phyloP scores from a whole-genome alignment of 805 yeast genomes.

The Ascoidea tarda region DNA sequence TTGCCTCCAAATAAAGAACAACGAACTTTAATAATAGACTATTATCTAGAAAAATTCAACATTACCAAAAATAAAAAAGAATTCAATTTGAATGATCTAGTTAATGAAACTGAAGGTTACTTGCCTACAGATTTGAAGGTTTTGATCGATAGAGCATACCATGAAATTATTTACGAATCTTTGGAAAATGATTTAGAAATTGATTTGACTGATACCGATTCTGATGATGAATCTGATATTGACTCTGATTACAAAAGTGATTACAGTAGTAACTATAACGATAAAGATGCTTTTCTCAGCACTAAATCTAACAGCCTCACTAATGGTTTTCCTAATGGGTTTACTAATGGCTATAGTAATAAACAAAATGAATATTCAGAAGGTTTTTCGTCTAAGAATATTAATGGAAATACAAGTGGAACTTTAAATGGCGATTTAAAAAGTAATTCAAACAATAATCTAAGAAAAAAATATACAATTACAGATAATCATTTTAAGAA shows the following conservation, averaged over 20 bases:
- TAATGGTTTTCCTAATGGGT: not conserved
- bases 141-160: constrained; percentile 55
- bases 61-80: constrained; percentile 22
- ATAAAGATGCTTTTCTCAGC: not conserved
- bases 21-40: constrained; percentile 32
- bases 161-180: constrained; percentile 22
- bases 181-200: constrained; percentile 9
- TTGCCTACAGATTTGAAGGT: constrained; percentile 70
- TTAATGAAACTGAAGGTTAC: constrained; percentile 77
- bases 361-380: no score
- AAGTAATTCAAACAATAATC: not conserved
- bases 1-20: constrained; percentile 56
- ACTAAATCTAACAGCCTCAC: not conserved
- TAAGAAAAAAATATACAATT: constrained; percentile 4
- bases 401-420: not conserved
- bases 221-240: constrained; percentile 7
- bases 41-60: constrained; percentile 22
- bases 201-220: constrained; percentile 1
- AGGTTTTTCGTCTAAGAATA: not conserved
- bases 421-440: not conserved
- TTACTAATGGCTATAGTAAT: not conserved
- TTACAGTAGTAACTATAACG: not conserved
- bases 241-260: not conserved
- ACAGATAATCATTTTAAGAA: constrained; percentile 29
- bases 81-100: constrained; percentile 35